phyloP scores from a whole-genome alignment of 1,284 basidiomycete genomes.

The Takashimella koratensis region DNA sequence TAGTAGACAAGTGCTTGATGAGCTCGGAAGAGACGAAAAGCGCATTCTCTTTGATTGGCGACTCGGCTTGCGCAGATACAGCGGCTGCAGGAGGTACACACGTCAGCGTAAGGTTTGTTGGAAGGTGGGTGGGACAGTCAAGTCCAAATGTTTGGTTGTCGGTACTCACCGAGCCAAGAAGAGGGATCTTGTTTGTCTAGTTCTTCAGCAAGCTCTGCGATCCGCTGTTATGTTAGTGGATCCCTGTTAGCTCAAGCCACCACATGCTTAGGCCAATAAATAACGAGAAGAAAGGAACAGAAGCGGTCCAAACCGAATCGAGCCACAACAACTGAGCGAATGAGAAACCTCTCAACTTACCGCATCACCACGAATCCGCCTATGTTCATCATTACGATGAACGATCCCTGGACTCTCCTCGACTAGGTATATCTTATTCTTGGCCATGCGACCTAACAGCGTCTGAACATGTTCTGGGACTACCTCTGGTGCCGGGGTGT shows the following conservation, averaged over 20 bases:
- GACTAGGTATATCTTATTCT: constrained; percentile 42
- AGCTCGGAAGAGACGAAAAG: constrained; percentile 37
- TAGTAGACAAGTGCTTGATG: constrained; percentile 42
- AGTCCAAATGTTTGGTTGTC: not conserved
- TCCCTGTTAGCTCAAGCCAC: no score
- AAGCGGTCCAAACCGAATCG: not conserved
- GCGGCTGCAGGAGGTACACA: constrained; percentile 25
- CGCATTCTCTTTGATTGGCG: constrained; percentile 31
- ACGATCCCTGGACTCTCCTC: constrained; percentile 42
- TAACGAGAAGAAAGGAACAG: not conserved
- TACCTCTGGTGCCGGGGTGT: constrained; percentile 8
- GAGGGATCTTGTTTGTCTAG: constrained; percentile 42
- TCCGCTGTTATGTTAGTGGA: no score
- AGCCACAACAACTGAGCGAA: no score
- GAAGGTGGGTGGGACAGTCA: not conserved
- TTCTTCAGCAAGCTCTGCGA: constrained; percentile 34
- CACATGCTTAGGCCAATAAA: no score
- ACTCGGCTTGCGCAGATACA: constrained; percentile 24
- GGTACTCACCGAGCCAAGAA: constrained; percentile 33
- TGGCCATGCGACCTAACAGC: constrained; percentile 43
- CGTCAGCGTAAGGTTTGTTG: not conserved
- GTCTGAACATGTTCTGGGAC: constrained; percentile 37
- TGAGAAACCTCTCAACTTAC: constrained; percentile 22
- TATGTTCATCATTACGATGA: constrained; percentile 30
- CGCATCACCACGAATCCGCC: constrained; percentile 31